These are phyloP conservation scores for Pythium plurisporium DNA, from an alignment of 352 stramenopile genomes.

Conservation along the genomic window DNA sequence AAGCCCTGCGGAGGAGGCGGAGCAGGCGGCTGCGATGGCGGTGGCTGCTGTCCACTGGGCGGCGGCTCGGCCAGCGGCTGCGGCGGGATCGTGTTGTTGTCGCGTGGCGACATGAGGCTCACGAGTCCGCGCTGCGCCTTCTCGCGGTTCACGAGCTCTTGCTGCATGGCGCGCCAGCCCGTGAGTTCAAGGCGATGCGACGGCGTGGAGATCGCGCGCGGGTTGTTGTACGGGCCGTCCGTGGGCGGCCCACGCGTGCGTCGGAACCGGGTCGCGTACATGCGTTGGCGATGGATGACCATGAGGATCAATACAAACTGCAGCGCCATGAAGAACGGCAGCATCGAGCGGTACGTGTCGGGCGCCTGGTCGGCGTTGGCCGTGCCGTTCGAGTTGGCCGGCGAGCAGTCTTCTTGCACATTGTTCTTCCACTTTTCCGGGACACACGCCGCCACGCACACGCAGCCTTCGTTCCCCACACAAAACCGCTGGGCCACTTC, in stretches of 20 bases:
- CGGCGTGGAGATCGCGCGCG: constrained; percentile 57
- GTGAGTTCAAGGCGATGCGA: constrained; percentile 63
- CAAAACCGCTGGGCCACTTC: constrained; percentile 52
- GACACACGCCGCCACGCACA: constrained; percentile 64
- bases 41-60: not conserved
- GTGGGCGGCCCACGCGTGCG: constrained; percentile 1
- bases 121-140: constrained; percentile 41
- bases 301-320: constrained; percentile 54
- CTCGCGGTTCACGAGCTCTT: constrained; percentile 52
- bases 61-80: not conserved
- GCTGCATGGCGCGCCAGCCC: constrained; percentile 51
- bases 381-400: constrained; percentile 15
- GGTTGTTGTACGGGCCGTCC: constrained; percentile 71
- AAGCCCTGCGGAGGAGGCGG: not conserved
- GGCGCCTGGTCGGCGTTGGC: constrained; percentile 7
- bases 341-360: constrained; percentile 51
- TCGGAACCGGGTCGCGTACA: constrained; percentile 30
- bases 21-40: not conserved
- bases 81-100: constrained; percentile 8
- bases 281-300: constrained; percentile 52
- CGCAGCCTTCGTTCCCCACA: constrained; percentile 42
- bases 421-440: constrained; percentile 44
- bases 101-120: constrained; percentile 31
- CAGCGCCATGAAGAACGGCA: constrained; percentile 66
- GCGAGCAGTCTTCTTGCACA: constrained; percentile 43